phyloP scores from a whole-genome alignment of 192 early-diverging fungal genomes.

The Dissophora ornata region DNA sequence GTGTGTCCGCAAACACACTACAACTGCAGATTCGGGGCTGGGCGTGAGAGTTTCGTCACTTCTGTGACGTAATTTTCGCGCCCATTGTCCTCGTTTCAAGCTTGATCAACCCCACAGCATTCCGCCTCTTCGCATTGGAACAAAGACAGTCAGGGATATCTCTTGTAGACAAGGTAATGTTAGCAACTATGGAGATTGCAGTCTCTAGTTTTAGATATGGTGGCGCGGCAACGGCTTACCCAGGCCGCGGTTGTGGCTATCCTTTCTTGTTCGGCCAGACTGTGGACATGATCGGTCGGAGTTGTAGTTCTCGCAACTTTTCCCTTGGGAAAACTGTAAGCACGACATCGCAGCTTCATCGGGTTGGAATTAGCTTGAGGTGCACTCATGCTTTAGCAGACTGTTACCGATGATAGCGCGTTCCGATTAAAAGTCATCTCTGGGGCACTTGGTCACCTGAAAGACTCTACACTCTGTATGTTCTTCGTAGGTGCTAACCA shows the following conservation, averaged over 20 bases:
- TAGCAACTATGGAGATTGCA: conserved; percentile 2
- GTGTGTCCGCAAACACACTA: no score
- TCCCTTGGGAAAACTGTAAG: conserved; percentile 8
- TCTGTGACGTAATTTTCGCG: no score
- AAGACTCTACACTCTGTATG: conserved; percentile 1
- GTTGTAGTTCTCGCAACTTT: conserved; percentile 8
- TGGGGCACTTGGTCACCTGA: conserved; percentile 6
- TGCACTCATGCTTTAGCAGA: conserved; percentile 7
- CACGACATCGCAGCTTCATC: conserved; percentile 7
- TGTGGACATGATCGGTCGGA: conserved; percentile 5
- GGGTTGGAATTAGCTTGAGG: conserved; percentile 7
- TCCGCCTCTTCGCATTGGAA: neutral
- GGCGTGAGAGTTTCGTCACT: no score
- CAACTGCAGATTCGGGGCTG: no score
- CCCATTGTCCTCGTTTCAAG: neutral
- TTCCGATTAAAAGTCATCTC: conserved; percentile 7
- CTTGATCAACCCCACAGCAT: no score
- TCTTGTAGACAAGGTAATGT: conserved; percentile 1
- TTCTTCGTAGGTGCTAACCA: neutral
- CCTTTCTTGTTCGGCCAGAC: neutral
- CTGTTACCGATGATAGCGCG: neutral
- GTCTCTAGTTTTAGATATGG: conserved; percentile 1
- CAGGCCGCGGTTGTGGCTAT: neutral
- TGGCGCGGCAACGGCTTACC: neutral
- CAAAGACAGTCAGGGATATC: neutral